Evolutionary conservation across 2,329 filamentous ascomycete species (phyloP), one percentile per base, ranked within the genome.

Genomic region (Cucurbitaria berberidis): DNA sequence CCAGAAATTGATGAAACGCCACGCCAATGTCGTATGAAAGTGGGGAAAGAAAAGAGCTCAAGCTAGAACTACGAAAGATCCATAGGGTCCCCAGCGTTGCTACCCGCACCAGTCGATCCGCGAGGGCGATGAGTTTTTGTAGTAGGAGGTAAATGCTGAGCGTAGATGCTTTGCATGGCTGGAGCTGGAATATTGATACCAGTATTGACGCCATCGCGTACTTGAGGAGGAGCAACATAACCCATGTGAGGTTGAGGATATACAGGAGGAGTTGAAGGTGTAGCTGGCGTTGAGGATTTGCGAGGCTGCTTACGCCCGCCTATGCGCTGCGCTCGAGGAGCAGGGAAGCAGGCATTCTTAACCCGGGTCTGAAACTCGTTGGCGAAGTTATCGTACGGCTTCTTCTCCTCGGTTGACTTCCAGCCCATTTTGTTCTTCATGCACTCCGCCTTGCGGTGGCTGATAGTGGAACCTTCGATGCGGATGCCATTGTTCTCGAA

Each of bases 361-460:
- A 74, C 65, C n/a, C 72, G 70, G 6, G 63, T 70, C 46, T 74
- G 72, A 38, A 74, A 67, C 24, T 74, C 72, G 6, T 42, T 56
- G 1, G 70, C 69, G 29, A 73, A 70, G 34, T 62, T 73, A 49
- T 74, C 72, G 45, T 72, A 74, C 1, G 68, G 69, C 46, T 72
- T 73, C 49, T 70, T 69, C 26, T 73, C 63, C 24, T 73, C 69
- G 3, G 66, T 38, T 0, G 60, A 66, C 48, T 59, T 69, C 71
- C 71, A 75, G 16, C 69, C 69, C 41, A 75, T 60, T 50, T 73
- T 72, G 43, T 70, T 66, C 57, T 75, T 75, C 68, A 74, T 70
- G 57, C 71, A 74, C 40, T 75, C 72, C 3, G 71, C 64, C 21
- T 72, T 69, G n/a, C 72, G 68, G 39, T 75, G 72, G 38, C 66